A percentile compares a stretch with the other conserved stretches of the same genome.
Conservation (phyloP, 2,329 filamentous ascomycete species). For the Alternaria sp. region DNA sequence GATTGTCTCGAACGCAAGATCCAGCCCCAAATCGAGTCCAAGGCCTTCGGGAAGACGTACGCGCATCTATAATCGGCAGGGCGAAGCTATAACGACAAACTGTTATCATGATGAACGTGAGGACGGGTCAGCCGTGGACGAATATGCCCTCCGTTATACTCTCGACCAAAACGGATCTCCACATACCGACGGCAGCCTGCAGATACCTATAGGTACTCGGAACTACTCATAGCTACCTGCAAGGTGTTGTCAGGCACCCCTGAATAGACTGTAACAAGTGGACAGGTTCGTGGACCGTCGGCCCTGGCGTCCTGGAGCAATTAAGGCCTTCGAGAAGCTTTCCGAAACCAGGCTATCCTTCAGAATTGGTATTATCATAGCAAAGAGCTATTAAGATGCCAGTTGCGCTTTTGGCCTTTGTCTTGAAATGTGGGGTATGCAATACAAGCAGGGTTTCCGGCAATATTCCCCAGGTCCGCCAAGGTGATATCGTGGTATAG, state of each 20-base stretch:
- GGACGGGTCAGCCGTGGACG: slow-evolving; percentile 17
- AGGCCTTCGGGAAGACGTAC: not conserved
- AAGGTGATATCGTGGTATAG: not conserved
- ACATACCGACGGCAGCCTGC: slow-evolving; percentile 7
- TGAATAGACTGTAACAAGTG: slow-evolving; percentile 27
- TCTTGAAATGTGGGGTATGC: slow-evolving; percentile 26
- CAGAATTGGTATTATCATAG: slow-evolving; percentile 13
- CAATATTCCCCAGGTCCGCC: slow-evolving; percentile 9
- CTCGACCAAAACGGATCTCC: slow-evolving; percentile 25
- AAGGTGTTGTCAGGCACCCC: slow-evolving; percentile 7
- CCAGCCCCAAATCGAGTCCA: not conserved
- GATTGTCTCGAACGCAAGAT: slow-evolving; percentile 1
- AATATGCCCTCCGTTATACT: slow-evolving; percentile 19
- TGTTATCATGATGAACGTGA: slow-evolving; percentile 21
- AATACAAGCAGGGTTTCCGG: slow-evolving; percentile 22
- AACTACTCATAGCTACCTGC: not conserved
- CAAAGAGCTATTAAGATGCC: slow-evolving; percentile 27
- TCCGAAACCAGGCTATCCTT: slow-evolving; percentile 25
- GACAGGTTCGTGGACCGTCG: slow-evolving; percentile 34
- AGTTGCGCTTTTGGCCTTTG: slow-evolving; percentile 14
- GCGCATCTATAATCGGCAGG: slow-evolving; percentile 23
- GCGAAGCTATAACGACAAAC: slow-evolving; percentile 19
- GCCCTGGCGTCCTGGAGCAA: slow-evolving; percentile 29
- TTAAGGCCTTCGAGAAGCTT: slow-evolving; percentile 37
- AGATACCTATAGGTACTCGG: not conserved